Conservation (phyloP, 164 flowering plant genomes). For the Amborella trichopoda region DNA sequence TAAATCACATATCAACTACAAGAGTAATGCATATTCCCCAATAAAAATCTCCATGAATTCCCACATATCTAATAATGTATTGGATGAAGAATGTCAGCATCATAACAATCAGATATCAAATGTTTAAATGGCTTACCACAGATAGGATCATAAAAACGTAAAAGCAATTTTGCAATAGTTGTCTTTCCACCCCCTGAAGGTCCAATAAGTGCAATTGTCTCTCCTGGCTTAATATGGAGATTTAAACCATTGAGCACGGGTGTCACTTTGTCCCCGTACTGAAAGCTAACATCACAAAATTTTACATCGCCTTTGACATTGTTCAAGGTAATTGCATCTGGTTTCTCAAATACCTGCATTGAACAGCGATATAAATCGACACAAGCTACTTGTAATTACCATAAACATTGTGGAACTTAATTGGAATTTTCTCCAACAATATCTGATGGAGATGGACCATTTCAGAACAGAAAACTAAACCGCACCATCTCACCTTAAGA, state of each 20-base stretch:
- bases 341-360: conserved; percentile 52
- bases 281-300: conserved; percentile 53
- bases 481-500: too few relatives aligned
- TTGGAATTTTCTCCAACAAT: too few relatives aligned
- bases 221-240: conserved; percentile 85
- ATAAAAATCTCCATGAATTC: not conserved
- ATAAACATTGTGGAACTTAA: too few relatives aligned
- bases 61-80: not conserved
- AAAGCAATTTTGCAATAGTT: conserved; percentile 76
- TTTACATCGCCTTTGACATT: conserved; percentile 60
- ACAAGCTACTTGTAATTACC: too few relatives aligned
- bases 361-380: too few relatives aligned
- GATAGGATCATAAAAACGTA: conserved; percentile 85
- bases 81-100: too few relatives aligned
- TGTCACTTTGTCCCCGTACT: conserved; percentile 50
- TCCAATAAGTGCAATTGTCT: conserved; percentile 84
- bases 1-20: too few relatives aligned
- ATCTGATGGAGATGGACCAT: too few relatives aligned
- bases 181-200: conserved; percentile 99
- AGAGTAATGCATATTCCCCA: not conserved
- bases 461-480: too few relatives aligned
- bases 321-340: conserved; percentile 52
- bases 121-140: conserved; percentile 32
- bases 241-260: conserved; percentile 54
- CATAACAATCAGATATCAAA: not conserved